Evolutionary conservation across 306 rosid genomes (phyloP).

Genomic region (Gastrolobium bilobum): DNA sequence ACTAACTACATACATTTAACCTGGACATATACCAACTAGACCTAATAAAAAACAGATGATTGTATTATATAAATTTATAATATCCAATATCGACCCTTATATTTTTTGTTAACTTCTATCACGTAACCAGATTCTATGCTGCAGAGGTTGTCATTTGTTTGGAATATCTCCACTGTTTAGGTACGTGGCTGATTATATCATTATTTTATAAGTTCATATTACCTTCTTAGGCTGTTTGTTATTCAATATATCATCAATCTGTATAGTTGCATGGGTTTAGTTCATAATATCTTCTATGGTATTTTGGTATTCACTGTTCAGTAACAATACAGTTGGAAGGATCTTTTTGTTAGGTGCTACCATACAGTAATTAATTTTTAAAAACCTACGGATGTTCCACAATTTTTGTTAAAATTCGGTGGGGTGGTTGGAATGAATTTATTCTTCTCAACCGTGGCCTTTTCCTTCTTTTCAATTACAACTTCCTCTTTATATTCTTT

Average conservation of each 20-base stretch:
- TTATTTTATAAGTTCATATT: slow-evolving; percentile 29
- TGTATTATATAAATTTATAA: neutral
- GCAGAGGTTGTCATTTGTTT: slow-evolving; percentile 93
- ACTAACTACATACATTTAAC: slow-evolving; percentile 5
- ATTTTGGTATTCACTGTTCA: neutral
- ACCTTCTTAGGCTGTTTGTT: slow-evolving; percentile 27
- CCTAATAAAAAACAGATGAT: neutral
- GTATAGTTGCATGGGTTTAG: neutral
- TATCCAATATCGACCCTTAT: neutral
- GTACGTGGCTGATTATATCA: slow-evolving; percentile 53
- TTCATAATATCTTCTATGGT: slow-evolving; percentile 7
- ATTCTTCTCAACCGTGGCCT: no score
- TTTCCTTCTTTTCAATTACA: no score
- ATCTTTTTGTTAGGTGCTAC: neutral
- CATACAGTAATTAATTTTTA: slow-evolving; percentile 3
- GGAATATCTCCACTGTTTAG: slow-evolving; percentile 98
- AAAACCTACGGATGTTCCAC: neutral
- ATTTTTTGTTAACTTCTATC: slow-evolving; percentile 43
- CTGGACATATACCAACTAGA: neutral
- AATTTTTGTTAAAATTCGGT: neutral
- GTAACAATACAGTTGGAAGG: slow-evolving; percentile 7
- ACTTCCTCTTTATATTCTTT: no score
- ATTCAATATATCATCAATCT: slow-evolving; percentile 6
- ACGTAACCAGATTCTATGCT: slow-evolving; percentile 79
- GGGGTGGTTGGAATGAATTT: no score